Evolutionary conservation across 2,329 filamentous ascomycete genomes (phyloP), one percentile per base, ranked within the genome.

Genomic region (Alternaria arbusti): DNA sequence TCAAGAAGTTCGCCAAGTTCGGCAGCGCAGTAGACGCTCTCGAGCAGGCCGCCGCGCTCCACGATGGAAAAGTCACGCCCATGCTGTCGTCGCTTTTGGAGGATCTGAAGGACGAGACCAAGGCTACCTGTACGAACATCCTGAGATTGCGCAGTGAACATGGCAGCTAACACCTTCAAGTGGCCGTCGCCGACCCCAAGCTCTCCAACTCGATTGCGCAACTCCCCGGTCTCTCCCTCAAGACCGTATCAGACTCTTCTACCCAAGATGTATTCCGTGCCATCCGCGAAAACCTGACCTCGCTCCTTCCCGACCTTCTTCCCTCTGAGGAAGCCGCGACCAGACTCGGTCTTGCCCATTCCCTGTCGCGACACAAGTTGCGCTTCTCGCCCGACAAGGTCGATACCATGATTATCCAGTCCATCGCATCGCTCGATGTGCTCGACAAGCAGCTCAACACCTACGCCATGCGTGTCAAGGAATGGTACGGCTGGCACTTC

Each of bases 401-500:
- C 72, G 96, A 99, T 80, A 96, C 96, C 55, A 99, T 99, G 96
- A 97, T 99, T 78, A 94, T 99, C 62, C 96, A 99, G 84, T 94
- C 94, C 61, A 96, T 99, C 79, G 74, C 88, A 36, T 72, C 97
- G 55, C 87, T 99, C 50, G 96, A 99, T 79, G 96, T 99, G 70
- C 85, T 99, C 66, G 96, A 99, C 85, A 99, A 99, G 87, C 96
- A 99, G 83, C 86, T 99, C 69, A 99, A 99, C 86, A 96, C 93
- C 74, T 98, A 97, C 79, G 95, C 96, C 69, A 99, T 99, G 96
- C 88, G 96, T 81, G 94, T 97, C 66, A 98, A 98, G 89, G 96
- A 99, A 83, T 99, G 96, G 96, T 99, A 99, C 80, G 96, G 96
- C 76, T 99, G 96, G 96, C 96, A 98, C 83, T 99, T 98, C 86